phyloP scores from a whole-genome alignment of 345 rosid species.

The Brassica nigra region DNA sequence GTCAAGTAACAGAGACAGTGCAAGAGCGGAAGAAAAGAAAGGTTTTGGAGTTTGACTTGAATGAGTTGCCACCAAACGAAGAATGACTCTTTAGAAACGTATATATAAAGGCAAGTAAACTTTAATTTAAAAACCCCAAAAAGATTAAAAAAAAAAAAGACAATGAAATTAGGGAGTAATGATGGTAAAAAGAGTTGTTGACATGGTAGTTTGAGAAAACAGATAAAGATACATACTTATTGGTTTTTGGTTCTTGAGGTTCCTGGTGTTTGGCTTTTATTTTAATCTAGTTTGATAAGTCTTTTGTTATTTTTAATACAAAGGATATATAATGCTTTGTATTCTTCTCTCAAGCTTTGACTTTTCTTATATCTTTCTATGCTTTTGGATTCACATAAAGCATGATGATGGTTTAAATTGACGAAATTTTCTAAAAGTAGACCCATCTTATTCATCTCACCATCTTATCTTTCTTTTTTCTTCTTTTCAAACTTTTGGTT shows the following conservation, averaged over 20 bases:
- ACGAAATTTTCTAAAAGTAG: conserved; percentile 32
- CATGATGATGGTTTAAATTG: conserved; percentile 34
- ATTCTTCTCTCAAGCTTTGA: conserved; percentile 29
- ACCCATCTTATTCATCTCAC: conserved; percentile 33
- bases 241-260: conserved; percentile 24
- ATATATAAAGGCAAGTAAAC: conserved; percentile 34
- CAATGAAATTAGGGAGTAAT: conserved; percentile 23
- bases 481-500: background rate
- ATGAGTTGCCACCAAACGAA: conserved; percentile 41
- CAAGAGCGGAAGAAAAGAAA: conserved; percentile 36
- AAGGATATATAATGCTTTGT: background rate
- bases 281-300: conserved; percentile 25
- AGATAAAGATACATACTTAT: conserved; percentile 15
- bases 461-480: conserved; percentile 34
- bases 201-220: conserved; percentile 27
- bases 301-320: conserved; percentile 28
- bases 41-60: conserved; percentile 40
- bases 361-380: background rate
- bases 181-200: conserved; percentile 34
- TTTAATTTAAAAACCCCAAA: background rate
- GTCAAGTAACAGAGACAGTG: conserved; percentile 37
- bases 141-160: too few relatives aligned
- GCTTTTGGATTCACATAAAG: conserved; percentile 40
- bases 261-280: conserved; percentile 31
- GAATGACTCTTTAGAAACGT: conserved; percentile 37